Percentiles rank a stretch among this genome's conserved stretches.
These are phyloP conservation scores for Polyplosphaeria fusca DNA, from an alignment of 495 filamentous ascomycete species.

Conservation along the genomic window DNA sequence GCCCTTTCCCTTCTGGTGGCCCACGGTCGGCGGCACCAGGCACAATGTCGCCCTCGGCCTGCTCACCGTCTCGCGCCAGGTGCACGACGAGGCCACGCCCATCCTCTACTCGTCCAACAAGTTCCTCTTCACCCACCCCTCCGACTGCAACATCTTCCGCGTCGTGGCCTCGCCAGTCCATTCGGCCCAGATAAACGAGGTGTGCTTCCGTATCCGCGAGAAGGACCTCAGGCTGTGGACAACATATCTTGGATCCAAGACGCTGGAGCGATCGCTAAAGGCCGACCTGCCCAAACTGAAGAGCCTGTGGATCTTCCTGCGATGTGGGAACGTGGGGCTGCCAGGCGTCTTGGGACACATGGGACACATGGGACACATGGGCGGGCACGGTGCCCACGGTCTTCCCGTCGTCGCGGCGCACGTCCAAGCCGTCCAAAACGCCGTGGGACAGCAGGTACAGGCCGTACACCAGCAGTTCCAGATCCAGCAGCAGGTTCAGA, in stretches of 20 bases:
- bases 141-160: constrained; percentile 43
- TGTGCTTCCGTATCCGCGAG: constrained; percentile 38
- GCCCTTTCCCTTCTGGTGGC: constrained; percentile 34
- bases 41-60: constrained; percentile 36
- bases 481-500: constrained; percentile 2
- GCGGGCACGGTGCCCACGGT: background rate
- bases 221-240: constrained; percentile 42
- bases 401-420: constrained; percentile 1
- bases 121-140: constrained; percentile 39
- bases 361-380: background rate
- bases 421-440: constrained; percentile 9
- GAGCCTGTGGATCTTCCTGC: constrained; percentile 37
- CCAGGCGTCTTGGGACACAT: constrained; percentile 14
- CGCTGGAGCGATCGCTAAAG: constrained; percentile 31
- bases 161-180: constrained; percentile 29
- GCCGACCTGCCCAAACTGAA: constrained; percentile 38
- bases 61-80: constrained; percentile 36
- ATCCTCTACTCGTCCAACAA: constrained; percentile 41
- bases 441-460: constrained; percentile 6
- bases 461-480: constrained; percentile 15
- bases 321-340: constrained; percentile 12
- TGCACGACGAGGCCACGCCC: constrained; percentile 42
- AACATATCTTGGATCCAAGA: constrained; percentile 35
- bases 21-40: background rate
- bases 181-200: constrained; percentile 25